Base-by-base conservation (phyloP, 768 basidiomycete species). In the Tricholoma saponaceum region DNA sequence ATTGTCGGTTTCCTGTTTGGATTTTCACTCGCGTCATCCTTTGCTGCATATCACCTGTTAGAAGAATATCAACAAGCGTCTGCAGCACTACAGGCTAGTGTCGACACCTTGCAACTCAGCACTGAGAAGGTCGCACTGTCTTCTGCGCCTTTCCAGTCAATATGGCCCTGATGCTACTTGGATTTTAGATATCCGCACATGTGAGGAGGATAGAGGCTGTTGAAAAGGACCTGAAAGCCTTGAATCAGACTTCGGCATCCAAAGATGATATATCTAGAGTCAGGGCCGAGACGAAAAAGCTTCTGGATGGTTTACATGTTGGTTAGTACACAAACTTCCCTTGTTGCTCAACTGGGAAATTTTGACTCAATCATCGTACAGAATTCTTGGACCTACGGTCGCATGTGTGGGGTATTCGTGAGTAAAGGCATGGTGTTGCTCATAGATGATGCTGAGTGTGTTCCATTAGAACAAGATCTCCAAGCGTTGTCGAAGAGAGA, bases 21-120 rank as follows among this genome's bases (percentile, higher is more conserved):
- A 1, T 95, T 96, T 76, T 94, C 94, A 5, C 72, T 95, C 33
- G 92, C 93, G 1, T 92, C 93, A 0, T 87, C 90, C 0, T 83
- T 86, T 64, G 91, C 92, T 41, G 87, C 92, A 25, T 96, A 94
- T 70, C 85, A 91, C 69, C 78, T 97, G 18, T 74, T 95, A 49
- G 92, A 96, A 61, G 95, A 96, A 74, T 94, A 95, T 72, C 91
- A 92, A 71, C 76, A 81, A 43, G 93, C 94, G 28, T 93, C 92
- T 3, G 86, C 89, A n/a, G 83, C 90, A 26, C 73, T 97, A 51
- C 89, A 95, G 71, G 83, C 87, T 20, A 94, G 92, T 67, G 90
- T 96, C 14, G 87, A 92, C 63, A 91, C 95, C 64, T 74, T 97
- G 56, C 88, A 92, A 70, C 74, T 81, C 25, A 93, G 87, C 66